These are phyloP conservation scores for Kwoniella shandongensis DNA, from an alignment of 768 basidiomycete genomes.

Conservation along the genomic window DNA sequence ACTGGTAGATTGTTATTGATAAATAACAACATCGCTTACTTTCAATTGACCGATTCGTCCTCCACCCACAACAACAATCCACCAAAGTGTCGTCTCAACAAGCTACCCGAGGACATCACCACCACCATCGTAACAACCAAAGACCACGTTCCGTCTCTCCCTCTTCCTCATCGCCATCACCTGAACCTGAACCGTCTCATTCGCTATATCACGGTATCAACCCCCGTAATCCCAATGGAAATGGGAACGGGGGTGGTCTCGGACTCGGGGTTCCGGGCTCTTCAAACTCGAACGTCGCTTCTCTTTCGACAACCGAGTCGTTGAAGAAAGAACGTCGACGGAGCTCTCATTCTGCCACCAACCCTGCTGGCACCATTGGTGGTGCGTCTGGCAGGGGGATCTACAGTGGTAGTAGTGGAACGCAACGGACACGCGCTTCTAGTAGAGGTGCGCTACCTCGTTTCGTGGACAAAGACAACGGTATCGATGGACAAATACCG, in stretches of 20 bases:
- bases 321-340: too few relatives aligned
- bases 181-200: slow-evolving; percentile 25
- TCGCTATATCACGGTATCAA: too few relatives aligned
- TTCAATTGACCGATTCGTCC: neutral
- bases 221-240: too few relatives aligned
- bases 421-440: slow-evolving; percentile 1
- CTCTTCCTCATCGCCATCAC: slow-evolving; percentile 48
- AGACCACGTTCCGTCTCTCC: slow-evolving; percentile 36
- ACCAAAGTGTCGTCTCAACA: slow-evolving; percentile 14
- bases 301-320: neutral
- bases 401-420: too few relatives aligned
- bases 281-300: neutral
- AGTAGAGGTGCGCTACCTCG: slow-evolving; percentile 11
- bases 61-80: neutral
- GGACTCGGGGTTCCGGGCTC: neutral
- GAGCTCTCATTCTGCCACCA: too few relatives aligned
- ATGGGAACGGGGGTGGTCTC: neutral
- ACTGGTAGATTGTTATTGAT: too few relatives aligned
- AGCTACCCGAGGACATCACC: slow-evolving; percentile 23
- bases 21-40: neutral
- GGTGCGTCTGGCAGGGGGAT: too few relatives aligned
- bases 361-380: too few relatives aligned
- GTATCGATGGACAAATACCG: neutral
- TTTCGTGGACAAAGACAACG: neutral
- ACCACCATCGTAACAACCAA: slow-evolving; percentile 9